These are phyloP conservation scores for Aspergillus clavatus DNA, from an alignment of 2,329 filamentous ascomycete species.

Conservation along the genomic window DNA sequence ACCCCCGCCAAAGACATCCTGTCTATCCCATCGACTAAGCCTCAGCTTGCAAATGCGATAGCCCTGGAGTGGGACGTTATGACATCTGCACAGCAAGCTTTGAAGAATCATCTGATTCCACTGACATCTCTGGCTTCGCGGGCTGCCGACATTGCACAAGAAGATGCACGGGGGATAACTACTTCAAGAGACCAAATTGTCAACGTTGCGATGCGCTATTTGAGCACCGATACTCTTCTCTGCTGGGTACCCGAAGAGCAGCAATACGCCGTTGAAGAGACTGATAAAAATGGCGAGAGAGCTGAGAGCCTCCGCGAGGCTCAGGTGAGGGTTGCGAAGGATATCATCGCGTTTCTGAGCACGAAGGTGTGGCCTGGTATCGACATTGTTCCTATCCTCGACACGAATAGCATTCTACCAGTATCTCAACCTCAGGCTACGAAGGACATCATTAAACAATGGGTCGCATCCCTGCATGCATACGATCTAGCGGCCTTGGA, in stretches of 20 bases:
- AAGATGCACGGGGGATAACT: constrained; percentile 53
- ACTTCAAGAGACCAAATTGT: constrained; percentile 61
- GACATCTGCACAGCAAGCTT: constrained; percentile 73
- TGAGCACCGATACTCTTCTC: constrained; percentile 86
- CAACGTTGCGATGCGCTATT: constrained; percentile 70
- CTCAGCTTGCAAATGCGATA: constrained; percentile 75
- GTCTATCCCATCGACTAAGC: constrained; percentile 68
- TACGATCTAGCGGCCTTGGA: constrained; percentile 88
- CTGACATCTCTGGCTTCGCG: constrained; percentile 80
- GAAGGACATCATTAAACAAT: constrained; percentile 69
- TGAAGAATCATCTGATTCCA: constrained; percentile 82
- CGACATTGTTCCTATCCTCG: constrained; percentile 74
- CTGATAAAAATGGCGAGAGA: constrained; percentile 41
- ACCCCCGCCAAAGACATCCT: constrained; percentile 70
- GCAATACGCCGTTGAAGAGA: constrained; percentile 48
- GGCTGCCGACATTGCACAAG: constrained; percentile 71
- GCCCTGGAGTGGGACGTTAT: constrained; percentile 92
- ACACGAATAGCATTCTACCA: constrained; percentile 70
- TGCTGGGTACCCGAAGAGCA: constrained; percentile 71
- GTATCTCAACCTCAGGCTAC: constrained; percentile 67
- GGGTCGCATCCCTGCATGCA: constrained; percentile 66
- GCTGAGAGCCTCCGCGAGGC: constrained; percentile 62
- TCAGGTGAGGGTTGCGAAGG: constrained; percentile 65
- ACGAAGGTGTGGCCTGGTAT: constrained; percentile 78
- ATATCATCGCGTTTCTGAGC: constrained; percentile 67